phyloP scores from a whole-genome alignment of 2,329 filamentous ascomycete species.

The Aspergillus phoenicis region DNA sequence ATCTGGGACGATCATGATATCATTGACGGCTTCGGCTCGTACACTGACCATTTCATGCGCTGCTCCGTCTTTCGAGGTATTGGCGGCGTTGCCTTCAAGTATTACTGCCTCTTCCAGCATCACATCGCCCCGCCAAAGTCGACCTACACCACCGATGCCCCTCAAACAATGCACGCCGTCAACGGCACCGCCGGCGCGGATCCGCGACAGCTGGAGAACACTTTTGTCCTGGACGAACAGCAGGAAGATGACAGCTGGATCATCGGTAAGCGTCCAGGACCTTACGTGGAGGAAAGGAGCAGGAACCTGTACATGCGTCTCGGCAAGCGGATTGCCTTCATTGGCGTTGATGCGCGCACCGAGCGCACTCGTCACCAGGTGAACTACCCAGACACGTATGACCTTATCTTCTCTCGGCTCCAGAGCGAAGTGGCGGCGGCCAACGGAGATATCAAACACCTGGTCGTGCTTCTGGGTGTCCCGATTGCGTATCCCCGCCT shows the following conservation, averaged over 20 bases:
- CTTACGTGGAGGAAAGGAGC: slow-evolving; percentile 65
- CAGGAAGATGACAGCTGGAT: slow-evolving; percentile 74
- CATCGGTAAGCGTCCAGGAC: slow-evolving; percentile 70
- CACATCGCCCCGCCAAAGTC: slow-evolving; percentile 82
- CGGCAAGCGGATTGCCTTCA: slow-evolving; percentile 65
- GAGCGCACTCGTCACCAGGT: slow-evolving; percentile 88
- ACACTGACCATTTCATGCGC: slow-evolving; percentile 68
- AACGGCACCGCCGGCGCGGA: slow-evolving; percentile 61
- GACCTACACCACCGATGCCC: slow-evolving; percentile 78
- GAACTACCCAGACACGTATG: slow-evolving; percentile 73
- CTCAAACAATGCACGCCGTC: slow-evolving; percentile 53
- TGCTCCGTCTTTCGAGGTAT: slow-evolving; percentile 67
- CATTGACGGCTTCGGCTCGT: slow-evolving; percentile 68
- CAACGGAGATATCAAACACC: slow-evolving; percentile 62
- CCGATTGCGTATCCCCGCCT: slow-evolving; percentile 74
- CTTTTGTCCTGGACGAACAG: slow-evolving; percentile 66
- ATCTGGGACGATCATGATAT: slow-evolving; percentile 70
- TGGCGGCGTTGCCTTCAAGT: slow-evolving; percentile 60
- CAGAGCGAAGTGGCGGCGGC: slow-evolving; percentile 53
- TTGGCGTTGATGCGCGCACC: slow-evolving; percentile 63
- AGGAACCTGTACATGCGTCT: slow-evolving; percentile 65
- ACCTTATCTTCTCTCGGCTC: slow-evolving; percentile 61
- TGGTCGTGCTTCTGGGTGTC: slow-evolving; percentile 66
- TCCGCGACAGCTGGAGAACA: slow-evolving; percentile 70
- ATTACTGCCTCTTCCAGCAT: slow-evolving; percentile 69